Evolutionary conservation across 2,329 filamentous ascomycete genomes (phyloP), one percentile per base, ranked within the genome.

Genomic region (Arthrocladium fulminans): DNA sequence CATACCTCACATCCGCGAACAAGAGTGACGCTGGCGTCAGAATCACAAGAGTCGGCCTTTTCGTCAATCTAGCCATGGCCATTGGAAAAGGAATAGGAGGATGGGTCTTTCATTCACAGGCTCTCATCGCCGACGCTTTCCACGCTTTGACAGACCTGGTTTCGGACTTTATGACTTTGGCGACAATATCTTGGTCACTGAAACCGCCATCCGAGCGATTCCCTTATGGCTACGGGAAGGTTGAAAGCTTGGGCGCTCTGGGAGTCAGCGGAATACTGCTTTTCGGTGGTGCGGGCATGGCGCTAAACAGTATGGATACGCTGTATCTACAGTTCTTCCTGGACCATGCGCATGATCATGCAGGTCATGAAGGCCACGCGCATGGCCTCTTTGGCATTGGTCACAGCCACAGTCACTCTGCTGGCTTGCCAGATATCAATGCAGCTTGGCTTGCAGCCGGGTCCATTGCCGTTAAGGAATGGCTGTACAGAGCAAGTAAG

Each of bases 61-160:
- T 83, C 62, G 87, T 89, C 58, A 98, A 98, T 66, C 73, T 97
- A 46, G 83, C 82, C 62, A 97, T 98, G 89, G 92, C 90, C 43
- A 74, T 97, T 59, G 86, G 81, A 57, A 98, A 98, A 67, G 92
- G 90, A 35, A 73, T 89, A 23, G 92, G 92, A 50, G 92, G 92
- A 58, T 95, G 92, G 71, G 73, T 84, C 57, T 97, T 98, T 74
- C 89, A 96, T 67, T 96, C 89, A 38, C 88, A 96, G 69, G 84
- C 87, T 50, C 85, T 95, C 74, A 74, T 89, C 51, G 89, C 92
- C 62, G 92, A 98, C 66, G 92, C 88, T 48, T 90, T 94, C 71
- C 92, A 98, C 71, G 90, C 88, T 60, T 76, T 97, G 57, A 94
- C 90, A 42, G 92, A 98, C 67, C 79, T 98, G 49, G 88, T 94